These are phyloP conservation scores for Citrus inodora DNA, from an alignment of 345 rosid species.

Conservation along the genomic window DNA sequence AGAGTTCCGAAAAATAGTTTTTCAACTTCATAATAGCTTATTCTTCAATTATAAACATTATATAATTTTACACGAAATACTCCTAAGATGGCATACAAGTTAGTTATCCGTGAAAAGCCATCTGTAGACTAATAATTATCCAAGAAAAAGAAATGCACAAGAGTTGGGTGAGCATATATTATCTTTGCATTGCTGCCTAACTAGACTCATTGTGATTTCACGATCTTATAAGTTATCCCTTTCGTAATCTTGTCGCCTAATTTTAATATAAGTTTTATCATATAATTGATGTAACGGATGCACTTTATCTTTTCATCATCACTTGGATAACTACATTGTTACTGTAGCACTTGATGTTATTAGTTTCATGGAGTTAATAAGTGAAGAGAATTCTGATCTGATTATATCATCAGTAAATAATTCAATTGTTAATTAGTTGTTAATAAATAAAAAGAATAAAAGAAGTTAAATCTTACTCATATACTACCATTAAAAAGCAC, in stretches of 20 bases:
- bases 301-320: neutral
- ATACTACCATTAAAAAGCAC: fast-evolving
- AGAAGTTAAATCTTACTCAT: too few relatives aligned
- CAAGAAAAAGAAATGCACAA: neutral
- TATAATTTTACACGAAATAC: neutral
- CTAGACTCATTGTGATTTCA: neutral
- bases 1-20: too few relatives aligned
- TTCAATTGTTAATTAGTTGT: fast-evolving
- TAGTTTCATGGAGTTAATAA: too few relatives aligned
- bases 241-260: neutral
- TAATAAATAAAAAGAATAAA: too few relatives aligned
- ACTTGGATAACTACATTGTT: neutral
- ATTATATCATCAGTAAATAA: fast-evolving
- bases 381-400: fast-evolving
- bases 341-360: neutral
- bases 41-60: too few relatives aligned
- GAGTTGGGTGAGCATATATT: neutral
- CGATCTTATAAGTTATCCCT: neutral
- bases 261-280: neutral
- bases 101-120: neutral
- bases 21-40: neutral
- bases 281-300: neutral
- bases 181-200: neutral
- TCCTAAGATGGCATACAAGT: neutral
- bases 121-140: neutral